Conservation (phyloP, 2,329 filamentous ascomycete genomes). For the Chaetomium olivaceum region DNA sequence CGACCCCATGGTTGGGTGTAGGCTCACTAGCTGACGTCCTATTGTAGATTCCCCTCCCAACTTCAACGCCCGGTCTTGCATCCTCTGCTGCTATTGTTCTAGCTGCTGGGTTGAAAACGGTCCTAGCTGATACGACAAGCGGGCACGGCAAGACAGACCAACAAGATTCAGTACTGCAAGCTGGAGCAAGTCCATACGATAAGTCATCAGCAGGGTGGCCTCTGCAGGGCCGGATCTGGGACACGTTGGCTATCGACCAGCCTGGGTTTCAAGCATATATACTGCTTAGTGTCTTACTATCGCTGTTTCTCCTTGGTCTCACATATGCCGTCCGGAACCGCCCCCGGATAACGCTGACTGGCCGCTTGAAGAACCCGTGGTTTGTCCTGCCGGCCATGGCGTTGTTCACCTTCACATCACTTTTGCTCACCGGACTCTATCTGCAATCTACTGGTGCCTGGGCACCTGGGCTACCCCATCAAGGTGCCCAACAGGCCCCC, state of each 20-base stretch:
- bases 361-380: neutral
- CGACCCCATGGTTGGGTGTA: neutral
- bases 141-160: neutral
- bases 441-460: neutral
- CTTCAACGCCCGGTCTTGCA: neutral
- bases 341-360: neutral
- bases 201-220: neutral
- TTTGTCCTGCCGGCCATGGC: conserved; percentile 8
- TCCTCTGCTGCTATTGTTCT: neutral
- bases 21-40: neutral
- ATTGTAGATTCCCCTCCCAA: neutral
- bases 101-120: neutral
- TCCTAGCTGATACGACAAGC: neutral
- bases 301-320: neutral
- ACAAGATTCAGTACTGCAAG: neutral
- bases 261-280: neutral
- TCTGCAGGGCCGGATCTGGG: neutral
- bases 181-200: neutral
- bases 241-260: neutral
- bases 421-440: conserved; percentile 17
- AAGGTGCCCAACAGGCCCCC: conserved; percentile 7
- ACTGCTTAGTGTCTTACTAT: neutral
- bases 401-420: neutral
- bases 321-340: neutral
- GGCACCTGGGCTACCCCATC: neutral